A percentile compares a stretch with the other conserved stretches of the same genome.
phyloP scores from a whole-genome alignment of 1,284 basidiomycete genomes.

The Ustilago cynodontis region DNA sequence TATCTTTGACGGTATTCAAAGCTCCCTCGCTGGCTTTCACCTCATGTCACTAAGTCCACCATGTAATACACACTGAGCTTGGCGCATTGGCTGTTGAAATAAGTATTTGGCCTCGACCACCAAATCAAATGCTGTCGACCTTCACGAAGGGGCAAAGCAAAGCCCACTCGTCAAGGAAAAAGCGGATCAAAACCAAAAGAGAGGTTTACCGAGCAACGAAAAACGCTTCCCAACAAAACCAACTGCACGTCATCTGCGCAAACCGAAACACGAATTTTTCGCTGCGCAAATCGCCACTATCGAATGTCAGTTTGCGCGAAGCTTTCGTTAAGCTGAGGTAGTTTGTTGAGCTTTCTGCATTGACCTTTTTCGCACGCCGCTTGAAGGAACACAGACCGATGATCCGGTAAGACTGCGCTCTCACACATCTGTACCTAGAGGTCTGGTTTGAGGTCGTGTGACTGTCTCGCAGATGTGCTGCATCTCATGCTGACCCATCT shows the following conservation, averaged over 20 bases:
- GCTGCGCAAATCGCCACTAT: background rate
- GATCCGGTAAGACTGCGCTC: background rate
- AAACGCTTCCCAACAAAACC: background rate
- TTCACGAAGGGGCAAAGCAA: background rate
- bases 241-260: slow-evolving; percentile 1
- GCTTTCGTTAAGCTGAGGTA: background rate
- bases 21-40: background rate
- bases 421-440: background rate
- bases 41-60: background rate
- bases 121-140: background rate
- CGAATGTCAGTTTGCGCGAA: slow-evolving; percentile 5
- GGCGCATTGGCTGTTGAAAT: too few relatives aligned
- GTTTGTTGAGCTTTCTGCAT: slow-evolving; percentile 3
- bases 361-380: background rate
- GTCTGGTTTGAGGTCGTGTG: slow-evolving; percentile 3
- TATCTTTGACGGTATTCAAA: background rate
- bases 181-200: background rate
- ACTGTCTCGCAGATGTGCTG: slow-evolving; percentile 1
- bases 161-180: background rate
- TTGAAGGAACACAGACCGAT: background rate
- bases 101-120: background rate
- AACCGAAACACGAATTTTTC: background rate
- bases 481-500: background rate
- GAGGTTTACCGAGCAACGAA: slow-evolving; percentile 1
- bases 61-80: background rate